phyloP scores from a whole-genome alignment of 805 yeast species.

The Schwanniomyces polymorphus region DNA sequence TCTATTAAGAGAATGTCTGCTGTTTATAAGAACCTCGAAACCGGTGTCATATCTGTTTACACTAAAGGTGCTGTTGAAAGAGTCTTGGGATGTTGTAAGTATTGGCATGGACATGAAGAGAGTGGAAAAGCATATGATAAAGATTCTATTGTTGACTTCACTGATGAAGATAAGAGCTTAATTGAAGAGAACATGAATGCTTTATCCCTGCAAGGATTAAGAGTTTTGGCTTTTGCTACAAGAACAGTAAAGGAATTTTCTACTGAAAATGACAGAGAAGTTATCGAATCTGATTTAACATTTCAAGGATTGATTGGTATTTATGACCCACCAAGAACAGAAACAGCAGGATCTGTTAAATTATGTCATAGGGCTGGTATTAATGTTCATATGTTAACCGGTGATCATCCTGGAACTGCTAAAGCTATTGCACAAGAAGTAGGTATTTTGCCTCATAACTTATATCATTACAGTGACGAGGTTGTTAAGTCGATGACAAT shows the following conservation, averaged over 20 bases:
- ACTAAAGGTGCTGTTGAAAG: constrained; percentile 82
- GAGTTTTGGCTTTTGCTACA: constrained; percentile 73
- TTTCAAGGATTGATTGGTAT: constrained; percentile 74
- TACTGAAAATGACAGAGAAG: constrained; percentile 25
- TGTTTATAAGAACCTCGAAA: constrained; percentile 36
- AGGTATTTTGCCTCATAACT: constrained; percentile 63
- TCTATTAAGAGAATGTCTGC: constrained; percentile 73
- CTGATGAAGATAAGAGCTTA: constrained; percentile 34
- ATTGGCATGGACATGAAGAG: constrained; percentile 45
- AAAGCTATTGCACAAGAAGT: constrained; percentile 79
- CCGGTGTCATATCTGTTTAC: constrained; percentile 30
- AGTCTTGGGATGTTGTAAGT: constrained; percentile 53
- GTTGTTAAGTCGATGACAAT: constrained; percentile 36
- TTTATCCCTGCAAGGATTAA: constrained; percentile 63
- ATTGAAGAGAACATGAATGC: constrained; percentile 59
- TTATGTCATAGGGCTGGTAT: constrained; percentile 74
- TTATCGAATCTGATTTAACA: constrained; percentile 52
- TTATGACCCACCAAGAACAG: constrained; percentile 77
- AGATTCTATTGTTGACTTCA: constrained; percentile 26
- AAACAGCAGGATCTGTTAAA: constrained; percentile 64
- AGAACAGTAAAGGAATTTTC: constrained; percentile 21
- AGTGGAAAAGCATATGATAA: constrained; percentile 25
- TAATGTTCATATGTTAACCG: constrained; percentile 79
- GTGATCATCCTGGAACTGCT: constrained; percentile 80
- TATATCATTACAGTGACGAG: constrained; percentile 32